These are phyloP conservation scores for Phycomyces blakesleeanus DNA, from an alignment of 192 early-diverging fungal genomes.

Conservation along the genomic window DNA sequence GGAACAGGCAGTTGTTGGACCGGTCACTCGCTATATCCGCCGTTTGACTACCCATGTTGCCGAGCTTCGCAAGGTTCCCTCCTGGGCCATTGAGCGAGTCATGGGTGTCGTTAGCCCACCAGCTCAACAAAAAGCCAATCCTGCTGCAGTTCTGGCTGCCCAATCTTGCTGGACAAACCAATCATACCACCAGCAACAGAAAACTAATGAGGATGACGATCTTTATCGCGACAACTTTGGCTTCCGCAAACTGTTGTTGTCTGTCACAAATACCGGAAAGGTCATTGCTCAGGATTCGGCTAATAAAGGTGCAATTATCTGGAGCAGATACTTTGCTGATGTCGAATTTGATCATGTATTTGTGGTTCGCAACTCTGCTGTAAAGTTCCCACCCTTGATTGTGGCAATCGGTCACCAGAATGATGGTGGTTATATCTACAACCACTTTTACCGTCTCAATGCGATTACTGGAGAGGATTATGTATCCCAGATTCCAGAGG, in stretches of 20 bases:
- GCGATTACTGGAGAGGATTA: slow-evolving; percentile 62
- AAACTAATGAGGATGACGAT: too few species aligned
- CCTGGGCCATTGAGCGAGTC: slow-evolving; percentile 39
- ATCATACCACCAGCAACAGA: neutral
- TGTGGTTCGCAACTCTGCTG: slow-evolving; percentile 54
- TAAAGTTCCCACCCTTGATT: slow-evolving; percentile 73
- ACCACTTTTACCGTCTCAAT: slow-evolving; percentile 53
- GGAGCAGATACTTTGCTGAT: slow-evolving; percentile 59
- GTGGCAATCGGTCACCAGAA: slow-evolving; percentile 50
- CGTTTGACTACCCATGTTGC: slow-evolving; percentile 50
- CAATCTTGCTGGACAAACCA: slow-evolving; percentile 20
- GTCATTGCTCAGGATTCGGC: slow-evolving; percentile 80
- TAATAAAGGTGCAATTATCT: slow-evolving; percentile 68
- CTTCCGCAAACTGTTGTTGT: slow-evolving; percentile 84
- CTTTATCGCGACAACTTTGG: slow-evolving; percentile 70
- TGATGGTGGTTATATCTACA: slow-evolving; percentile 35
- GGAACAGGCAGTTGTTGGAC: slow-evolving; percentile 38
- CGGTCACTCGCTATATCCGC: slow-evolving; percentile 63
- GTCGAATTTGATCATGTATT: slow-evolving; percentile 45
- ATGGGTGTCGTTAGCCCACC: slow-evolving; percentile 15
- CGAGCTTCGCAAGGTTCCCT: slow-evolving; percentile 47
- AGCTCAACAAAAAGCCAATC: neutral
- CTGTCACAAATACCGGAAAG: slow-evolving; percentile 74
- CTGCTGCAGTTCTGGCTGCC: slow-evolving; percentile 8
- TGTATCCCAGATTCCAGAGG: slow-evolving; percentile 25